Evolutionary conservation across 2,329 filamentous ascomycete genomes (phyloP).

Genomic region (Neopestalotiopsis clavispora): DNA sequence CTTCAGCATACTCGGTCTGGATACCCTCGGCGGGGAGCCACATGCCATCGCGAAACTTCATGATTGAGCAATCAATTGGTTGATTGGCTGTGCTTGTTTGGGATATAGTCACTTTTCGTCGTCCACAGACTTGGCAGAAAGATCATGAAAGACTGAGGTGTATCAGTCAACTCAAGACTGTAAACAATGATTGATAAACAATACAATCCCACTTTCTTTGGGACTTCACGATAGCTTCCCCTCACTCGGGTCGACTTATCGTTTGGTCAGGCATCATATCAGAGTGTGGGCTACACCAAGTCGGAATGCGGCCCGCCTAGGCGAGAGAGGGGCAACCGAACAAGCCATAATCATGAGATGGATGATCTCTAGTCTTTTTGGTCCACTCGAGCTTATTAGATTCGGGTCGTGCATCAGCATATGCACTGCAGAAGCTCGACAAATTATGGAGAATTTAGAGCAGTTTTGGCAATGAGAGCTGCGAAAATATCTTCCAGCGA

Average conservation of each 20-base stretch:
- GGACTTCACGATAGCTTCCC: constrained; percentile 10
- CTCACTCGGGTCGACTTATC: background rate
- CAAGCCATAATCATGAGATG: background rate
- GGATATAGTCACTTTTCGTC: background rate
- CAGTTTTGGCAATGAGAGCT: background rate
- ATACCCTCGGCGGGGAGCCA: constrained; percentile 68
- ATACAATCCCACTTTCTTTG: background rate
- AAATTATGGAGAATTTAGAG: constrained; percentile 7
- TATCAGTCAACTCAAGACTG: background rate
- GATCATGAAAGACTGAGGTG: background rate
- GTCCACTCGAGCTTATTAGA: background rate
- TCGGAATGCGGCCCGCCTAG: constrained; percentile 12
- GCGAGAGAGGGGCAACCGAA: constrained; percentile 11
- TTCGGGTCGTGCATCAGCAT: background rate
- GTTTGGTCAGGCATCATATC: background rate
- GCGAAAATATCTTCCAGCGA: background rate
- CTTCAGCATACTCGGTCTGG: constrained; percentile 68
- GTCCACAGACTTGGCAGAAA: background rate
- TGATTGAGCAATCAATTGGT: constrained; percentile 30
- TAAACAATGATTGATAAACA: background rate
- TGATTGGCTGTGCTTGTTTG: background rate
- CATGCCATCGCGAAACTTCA: constrained; percentile 71
- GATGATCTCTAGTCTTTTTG: background rate
- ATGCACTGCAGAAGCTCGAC: constrained; percentile 11
- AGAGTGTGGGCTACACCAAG: background rate